Evolutionary conservation across 2,329 filamentous ascomycete species (phyloP).

Genomic region (Botrytis aclada): DNA sequence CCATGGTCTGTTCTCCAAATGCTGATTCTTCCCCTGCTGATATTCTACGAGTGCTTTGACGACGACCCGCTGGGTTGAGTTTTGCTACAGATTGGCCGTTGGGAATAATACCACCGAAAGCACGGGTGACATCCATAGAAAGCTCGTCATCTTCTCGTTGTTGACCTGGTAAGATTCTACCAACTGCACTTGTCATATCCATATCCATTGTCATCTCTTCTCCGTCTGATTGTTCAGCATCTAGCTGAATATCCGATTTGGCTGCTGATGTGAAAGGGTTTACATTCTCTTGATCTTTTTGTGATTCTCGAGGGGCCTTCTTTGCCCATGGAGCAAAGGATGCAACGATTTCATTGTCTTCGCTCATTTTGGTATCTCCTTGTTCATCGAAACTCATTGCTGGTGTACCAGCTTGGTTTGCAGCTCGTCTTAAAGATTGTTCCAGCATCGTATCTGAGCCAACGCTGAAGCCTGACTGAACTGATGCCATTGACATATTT

Average conservation of each 20-base stretch:
- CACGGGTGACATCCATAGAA: slow-evolving; percentile 92
- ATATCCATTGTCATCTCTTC: slow-evolving; percentile 53
- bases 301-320: slow-evolving; percentile 44
- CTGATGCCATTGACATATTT: slow-evolving; percentile 62
- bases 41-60: slow-evolving; percentile 40
- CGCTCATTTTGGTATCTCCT: slow-evolving; percentile 50
- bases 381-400: slow-evolving; percentile 56
- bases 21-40: slow-evolving; percentile 36
- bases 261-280: slow-evolving; percentile 44
- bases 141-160: slow-evolving; percentile 50
- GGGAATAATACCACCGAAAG: slow-evolving; percentile 71
- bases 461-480: slow-evolving; percentile 55
- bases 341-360: slow-evolving; percentile 67
- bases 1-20: slow-evolving; percentile 46
- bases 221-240: slow-evolving; percentile 32
- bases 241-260: slow-evolving; percentile 23
- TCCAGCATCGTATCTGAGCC: slow-evolving; percentile 73
- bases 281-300: slow-evolving; percentile 48
- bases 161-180: slow-evolving; percentile 45
- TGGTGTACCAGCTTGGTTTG: slow-evolving; percentile 71
- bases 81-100: slow-evolving; percentile 33
- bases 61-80: slow-evolving; percentile 34
- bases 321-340: slow-evolving; percentile 72
- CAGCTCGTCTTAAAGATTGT: slow-evolving; percentile 71
- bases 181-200: slow-evolving; percentile 55